These are phyloP conservation scores for Ligustrum vulgare DNA, from an alignment of 257 asterid genomes.

Conservation along the genomic window DNA sequence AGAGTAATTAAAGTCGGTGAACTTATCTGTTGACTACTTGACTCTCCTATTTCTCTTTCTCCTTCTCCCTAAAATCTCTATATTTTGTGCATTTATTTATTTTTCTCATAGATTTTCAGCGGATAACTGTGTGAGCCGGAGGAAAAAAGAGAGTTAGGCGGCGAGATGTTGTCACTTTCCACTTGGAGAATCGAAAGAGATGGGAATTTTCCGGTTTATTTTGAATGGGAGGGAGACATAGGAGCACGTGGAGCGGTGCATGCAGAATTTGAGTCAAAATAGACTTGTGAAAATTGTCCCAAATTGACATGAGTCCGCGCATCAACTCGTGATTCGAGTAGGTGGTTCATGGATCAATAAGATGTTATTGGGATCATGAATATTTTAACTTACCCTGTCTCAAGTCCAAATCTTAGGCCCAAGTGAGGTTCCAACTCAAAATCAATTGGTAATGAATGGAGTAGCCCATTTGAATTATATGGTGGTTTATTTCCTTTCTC, in stretches of 20 bases:
- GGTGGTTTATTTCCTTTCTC: too few relatives aligned
- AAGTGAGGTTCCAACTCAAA: too few relatives aligned
- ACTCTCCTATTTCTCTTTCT: slow-evolving; percentile 13
- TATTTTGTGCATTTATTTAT: neutral
- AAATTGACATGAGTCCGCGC: too few relatives aligned
- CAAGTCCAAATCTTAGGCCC: too few relatives aligned
- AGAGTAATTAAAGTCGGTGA: slow-evolving; percentile 30
- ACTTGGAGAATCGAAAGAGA: slow-evolving; percentile 20
- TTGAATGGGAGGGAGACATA: slow-evolving; percentile 14
- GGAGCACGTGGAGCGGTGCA: slow-evolving; percentile 28
- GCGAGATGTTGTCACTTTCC: slow-evolving; percentile 31
- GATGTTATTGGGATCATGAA: too few relatives aligned
- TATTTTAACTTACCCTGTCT: too few relatives aligned
- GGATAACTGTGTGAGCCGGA: slow-evolving; percentile 6
- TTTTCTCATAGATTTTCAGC: slow-evolving; percentile 17
- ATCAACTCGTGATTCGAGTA: too few relatives aligned
- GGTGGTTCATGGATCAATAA: too few relatives aligned
- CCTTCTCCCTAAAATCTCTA: slow-evolving; percentile 8
- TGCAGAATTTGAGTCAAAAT: slow-evolving; percentile 33
- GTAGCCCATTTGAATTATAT: too few relatives aligned
- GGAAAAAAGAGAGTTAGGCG: neutral
- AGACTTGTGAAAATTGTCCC: too few relatives aligned
- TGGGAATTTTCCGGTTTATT: slow-evolving; percentile 10
- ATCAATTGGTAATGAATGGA: too few relatives aligned
- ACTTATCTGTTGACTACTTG: slow-evolving; percentile 22